Evolutionary conservation across 257 asterid genomes (phyloP).

Genomic region (Schizonepeta tenuifolia): DNA sequence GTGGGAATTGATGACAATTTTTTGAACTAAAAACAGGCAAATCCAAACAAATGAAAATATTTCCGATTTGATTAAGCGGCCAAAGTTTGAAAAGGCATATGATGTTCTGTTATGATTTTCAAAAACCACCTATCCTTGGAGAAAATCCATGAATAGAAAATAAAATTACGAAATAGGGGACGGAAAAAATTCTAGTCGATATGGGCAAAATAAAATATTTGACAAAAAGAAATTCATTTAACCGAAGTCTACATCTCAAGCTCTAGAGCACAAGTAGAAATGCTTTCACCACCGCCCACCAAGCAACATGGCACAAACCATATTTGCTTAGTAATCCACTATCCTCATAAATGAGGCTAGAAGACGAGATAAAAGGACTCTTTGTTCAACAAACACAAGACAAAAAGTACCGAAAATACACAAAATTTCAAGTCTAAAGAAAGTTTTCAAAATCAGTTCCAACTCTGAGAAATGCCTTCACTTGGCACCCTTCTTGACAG

Average conservation of each 20-base stretch:
- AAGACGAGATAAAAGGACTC: background rate
- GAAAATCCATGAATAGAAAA: too few species aligned
- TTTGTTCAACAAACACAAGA: background rate
- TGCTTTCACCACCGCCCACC: background rate
- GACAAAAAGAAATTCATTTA: background rate
- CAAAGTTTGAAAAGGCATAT: too few species aligned
- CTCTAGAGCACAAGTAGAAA: background rate
- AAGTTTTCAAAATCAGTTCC: conserved; percentile 12
- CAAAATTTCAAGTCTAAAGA: background rate
- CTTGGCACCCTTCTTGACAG: conserved; percentile 53
- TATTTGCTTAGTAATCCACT: background rate
- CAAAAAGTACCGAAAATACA: background rate
- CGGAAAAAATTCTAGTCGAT: too few species aligned
- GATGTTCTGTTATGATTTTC: too few species aligned
- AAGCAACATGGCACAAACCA: background rate
- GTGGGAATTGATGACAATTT: too few species aligned
- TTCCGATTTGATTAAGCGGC: too few species aligned
- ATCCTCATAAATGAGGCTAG: conserved; percentile 20
- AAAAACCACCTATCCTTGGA: too few species aligned
- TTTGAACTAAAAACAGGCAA: too few species aligned
- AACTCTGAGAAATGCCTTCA: conserved; percentile 22
- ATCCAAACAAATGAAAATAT: too few species aligned
- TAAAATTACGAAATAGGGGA: too few species aligned
- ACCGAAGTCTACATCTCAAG: conserved; percentile 15
- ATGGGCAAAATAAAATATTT: too few species aligned